Percentiles rank a stretch among this genome's conserved stretches.
These are phyloP conservation scores for Colletotrichum paranaense DNA, from an alignment of 2,329 filamentous ascomycete genomes.

Conservation along the genomic window DNA sequence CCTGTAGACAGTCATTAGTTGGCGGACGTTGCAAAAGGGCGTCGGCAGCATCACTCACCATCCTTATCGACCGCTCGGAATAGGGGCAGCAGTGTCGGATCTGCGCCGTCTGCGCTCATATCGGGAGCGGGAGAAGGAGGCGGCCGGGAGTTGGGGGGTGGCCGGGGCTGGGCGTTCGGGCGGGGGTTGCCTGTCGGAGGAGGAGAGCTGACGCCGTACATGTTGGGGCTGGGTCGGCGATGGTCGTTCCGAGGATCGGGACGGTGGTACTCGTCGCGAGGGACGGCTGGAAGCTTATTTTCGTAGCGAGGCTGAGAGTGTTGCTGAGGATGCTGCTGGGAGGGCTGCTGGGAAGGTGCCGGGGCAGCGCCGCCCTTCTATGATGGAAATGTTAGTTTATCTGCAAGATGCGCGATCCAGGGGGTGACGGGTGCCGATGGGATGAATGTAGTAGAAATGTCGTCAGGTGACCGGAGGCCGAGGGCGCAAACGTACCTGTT, in stretches of 20 bases:
- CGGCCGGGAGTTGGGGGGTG: conserved; percentile 69
- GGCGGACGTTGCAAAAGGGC: neutral
- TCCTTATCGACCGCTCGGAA: conserved; percentile 93
- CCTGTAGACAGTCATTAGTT: conserved; percentile 54
- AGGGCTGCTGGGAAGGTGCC: conserved; percentile 31
- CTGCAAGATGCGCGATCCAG: conserved; percentile 35
- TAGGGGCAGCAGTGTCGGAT: conserved; percentile 82
- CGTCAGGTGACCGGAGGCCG: conserved; percentile 8
- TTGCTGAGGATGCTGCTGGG: conserved; percentile 29
- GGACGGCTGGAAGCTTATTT: conserved; percentile 58
- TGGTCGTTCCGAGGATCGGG: conserved; percentile 25
- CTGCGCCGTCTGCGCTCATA: conserved; percentile 60
- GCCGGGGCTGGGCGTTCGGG: conserved; percentile 59
- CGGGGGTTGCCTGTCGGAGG: conserved; percentile 58
- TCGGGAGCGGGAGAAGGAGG: conserved; percentile 72
- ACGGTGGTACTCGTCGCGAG: conserved; percentile 44
- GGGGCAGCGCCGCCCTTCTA: conserved; percentile 38
- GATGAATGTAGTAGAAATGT: conserved; percentile 12
- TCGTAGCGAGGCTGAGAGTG: conserved; percentile 55
- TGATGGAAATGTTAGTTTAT: conserved; percentile 23
- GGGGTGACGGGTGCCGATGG: conserved; percentile 33
- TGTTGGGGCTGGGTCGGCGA: conserved; percentile 38
- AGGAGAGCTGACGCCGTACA: conserved; percentile 62
- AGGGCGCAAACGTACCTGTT: conserved; percentile 62
- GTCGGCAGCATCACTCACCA: conserved; percentile 57